Base-by-base conservation (phyloP, 176 grass and related monocot genomes). In the Musa troglodytarum region DNA sequence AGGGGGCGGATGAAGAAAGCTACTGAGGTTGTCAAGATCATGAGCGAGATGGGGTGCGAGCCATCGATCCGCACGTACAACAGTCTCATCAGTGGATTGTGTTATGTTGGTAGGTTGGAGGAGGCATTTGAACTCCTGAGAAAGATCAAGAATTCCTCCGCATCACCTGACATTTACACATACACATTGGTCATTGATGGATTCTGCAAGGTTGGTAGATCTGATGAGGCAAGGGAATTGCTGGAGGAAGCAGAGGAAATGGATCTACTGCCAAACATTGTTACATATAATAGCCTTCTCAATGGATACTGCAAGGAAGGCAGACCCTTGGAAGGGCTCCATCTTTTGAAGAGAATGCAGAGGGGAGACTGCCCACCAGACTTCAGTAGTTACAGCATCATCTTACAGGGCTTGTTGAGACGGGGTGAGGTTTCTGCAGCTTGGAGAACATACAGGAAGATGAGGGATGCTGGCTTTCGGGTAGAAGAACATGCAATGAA, bases 61-160 rank as follows among this genome's bases (percentile, higher is more conserved):
- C 88, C 95, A 26, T 87, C 88, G 69, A 89, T 91, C 62, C 77
- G 81, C 54, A 87, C 65, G 17, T 99, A 99, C 78, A 99, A 99
- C 74, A 85, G 74, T 80, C 82, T 99, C 68, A 55, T 99, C 61
- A 62, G 80, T 59, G 90, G 84, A 11, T 84, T 94, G 73, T 99
- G 90, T 85, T 99, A 91, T 78, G 95, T 92, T 11, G 90, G 90
- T 34, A 83, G 88, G 51, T 78, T 99, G 50, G 90, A 99, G 88
- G 95, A 94, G 79, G 95, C 86, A 24, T 78, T 74, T 10, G 75
- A 88, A 17, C 78, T 94, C 9, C 74, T 92, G 68, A 72, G 83
- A 28, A 91, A 81, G 79, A 87, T 94, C 71, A 93, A 87, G 84
- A 80, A 54, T 43, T 83, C 90, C 58, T 78, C 88, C 26, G 77